Base-by-base conservation (phyloP, 129 eudicot genomes). In the Centella asiatica region DNA sequence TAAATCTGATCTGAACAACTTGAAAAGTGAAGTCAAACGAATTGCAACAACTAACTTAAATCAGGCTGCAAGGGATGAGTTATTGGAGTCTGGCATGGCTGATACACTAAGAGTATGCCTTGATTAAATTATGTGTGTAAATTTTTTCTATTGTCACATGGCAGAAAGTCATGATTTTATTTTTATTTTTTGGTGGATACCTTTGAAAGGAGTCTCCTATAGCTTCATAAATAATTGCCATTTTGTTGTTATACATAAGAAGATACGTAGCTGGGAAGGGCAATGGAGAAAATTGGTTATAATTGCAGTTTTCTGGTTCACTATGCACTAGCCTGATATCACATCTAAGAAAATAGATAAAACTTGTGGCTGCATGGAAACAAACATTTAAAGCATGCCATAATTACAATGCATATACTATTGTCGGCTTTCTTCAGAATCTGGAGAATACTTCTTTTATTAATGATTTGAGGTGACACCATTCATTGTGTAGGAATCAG, bases 51-150 rank as follows among this genome's bases (percentile, higher is more conserved):
- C 81, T 42, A 77, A 61, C 74, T 64, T 74, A 77, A 78, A 84
- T 70, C 81, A 77, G 70, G 73, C 86, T 80, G 86, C 86, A 13
- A 76, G 86, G 39, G 86, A 84, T 44, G 83, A 80, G 60, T 71
- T 84, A 74, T 54, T 84, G 69, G 86, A 84, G 70, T 81, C 83
- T 7, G 86, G 90, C 50, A 74, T 80, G 83, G 81, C 75, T 32
- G 79, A 84, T 69, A 61, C 83, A 65, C 27, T 65, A 24, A 64
- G 69, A 77, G 90, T 83, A 83, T 51, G 67, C 17, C 26, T 70
- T 5, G 40, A 45, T 50, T 15, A 58, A 14, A 19, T 19, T 34
- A 34, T 58, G 15, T 40, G 34, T 58, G 1, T 20, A 34, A 20
- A 22, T 8, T 8, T 25, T 2, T 54, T 1, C 12, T 56, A 18